Evolutionary conservation across 2,329 filamentous ascomycete genomes (phyloP).

Genomic region (Lomentospora prolificans): DNA sequence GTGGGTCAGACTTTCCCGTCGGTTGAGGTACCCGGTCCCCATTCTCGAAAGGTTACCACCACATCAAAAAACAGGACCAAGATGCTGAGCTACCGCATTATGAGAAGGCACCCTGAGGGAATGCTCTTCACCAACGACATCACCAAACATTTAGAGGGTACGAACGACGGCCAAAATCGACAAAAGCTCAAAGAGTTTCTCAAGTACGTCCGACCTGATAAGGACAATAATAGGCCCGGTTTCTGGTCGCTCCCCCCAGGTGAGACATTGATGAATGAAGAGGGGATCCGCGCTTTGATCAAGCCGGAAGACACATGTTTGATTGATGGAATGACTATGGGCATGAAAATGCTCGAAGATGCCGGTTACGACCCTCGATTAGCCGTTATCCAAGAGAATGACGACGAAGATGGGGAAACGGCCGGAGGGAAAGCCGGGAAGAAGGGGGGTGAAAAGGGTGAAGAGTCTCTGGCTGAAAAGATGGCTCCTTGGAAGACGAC

Average conservation of each 20-base stretch:
- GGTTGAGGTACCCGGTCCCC: conserved; percentile 83
- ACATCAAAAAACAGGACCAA: conserved; percentile 95
- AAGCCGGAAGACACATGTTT: conserved; percentile 92
- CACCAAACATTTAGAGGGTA: conserved; percentile 84
- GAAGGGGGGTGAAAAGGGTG: conserved; percentile 37
- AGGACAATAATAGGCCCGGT: conserved; percentile 35
- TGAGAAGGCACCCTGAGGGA: conserved; percentile 62
- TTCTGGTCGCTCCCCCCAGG: conserved; percentile 67
- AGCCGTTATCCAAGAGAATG: conserved; percentile 50
- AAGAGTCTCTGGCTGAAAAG: conserved; percentile 73
- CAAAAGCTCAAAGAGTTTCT: conserved; percentile 98
- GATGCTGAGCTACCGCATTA: conserved; percentile 87
- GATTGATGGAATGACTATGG: conserved; percentile 93
- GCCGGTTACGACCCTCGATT: conserved; percentile 70
- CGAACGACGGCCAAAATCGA: conserved; percentile 88
- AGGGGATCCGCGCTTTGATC: conserved; percentile 75
- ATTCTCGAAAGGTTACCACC: conserved; percentile 90
- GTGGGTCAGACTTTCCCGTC: conserved; percentile 92
- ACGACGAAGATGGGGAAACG: conserved; percentile 38
- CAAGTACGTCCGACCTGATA: conserved; percentile 75
- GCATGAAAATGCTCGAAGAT: conserved; percentile 81
- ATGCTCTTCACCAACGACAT: conserved; percentile 72
- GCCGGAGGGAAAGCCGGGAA: conserved; percentile 29
- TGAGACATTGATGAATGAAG: conserved; percentile 70
- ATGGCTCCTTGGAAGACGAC: conserved; percentile 95